phyloP scores from a whole-genome alignment of 2,329 filamentous ascomycete species.

The Harringtonia aguacate region DNA sequence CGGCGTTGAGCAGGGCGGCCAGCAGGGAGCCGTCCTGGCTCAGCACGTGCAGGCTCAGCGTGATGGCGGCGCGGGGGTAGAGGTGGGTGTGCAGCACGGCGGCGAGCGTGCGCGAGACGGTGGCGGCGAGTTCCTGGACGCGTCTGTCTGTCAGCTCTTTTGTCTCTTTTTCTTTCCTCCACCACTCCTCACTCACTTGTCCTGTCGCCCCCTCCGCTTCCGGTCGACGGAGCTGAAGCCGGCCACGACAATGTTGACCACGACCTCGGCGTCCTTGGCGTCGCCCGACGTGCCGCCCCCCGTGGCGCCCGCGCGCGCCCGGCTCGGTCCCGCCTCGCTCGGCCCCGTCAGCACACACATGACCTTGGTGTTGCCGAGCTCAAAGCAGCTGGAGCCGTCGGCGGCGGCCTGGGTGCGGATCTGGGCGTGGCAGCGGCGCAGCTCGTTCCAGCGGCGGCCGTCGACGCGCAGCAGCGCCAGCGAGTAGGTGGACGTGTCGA shows the following conservation, averaged over 20 bases:
- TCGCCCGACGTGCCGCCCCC: slow-evolving; percentile 18
- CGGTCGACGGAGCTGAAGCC: slow-evolving; percentile 84
- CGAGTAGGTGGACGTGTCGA: slow-evolving; percentile 87
- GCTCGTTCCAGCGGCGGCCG: slow-evolving; percentile 91
- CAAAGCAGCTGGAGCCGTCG: slow-evolving; percentile 86
- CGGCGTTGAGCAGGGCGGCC: slow-evolving; percentile 81
- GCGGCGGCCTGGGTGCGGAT: slow-evolving; percentile 87
- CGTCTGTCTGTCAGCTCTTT: slow-evolving; percentile 45
- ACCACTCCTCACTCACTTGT: slow-evolving; percentile 77
- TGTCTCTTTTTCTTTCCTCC: too few relatives aligned
- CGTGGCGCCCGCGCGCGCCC: slow-evolving; percentile 21
- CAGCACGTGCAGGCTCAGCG: slow-evolving; percentile 75
- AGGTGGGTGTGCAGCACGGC: slow-evolving; percentile 74
- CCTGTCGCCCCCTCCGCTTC: slow-evolving; percentile 61
- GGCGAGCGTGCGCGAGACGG: slow-evolving; percentile 66
- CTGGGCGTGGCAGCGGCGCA: slow-evolving; percentile 77
- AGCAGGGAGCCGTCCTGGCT: slow-evolving; percentile 85
- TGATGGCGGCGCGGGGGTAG: slow-evolving; percentile 80
- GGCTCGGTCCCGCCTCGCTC: slow-evolving; percentile 46
- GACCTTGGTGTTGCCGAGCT: slow-evolving; percentile 96
- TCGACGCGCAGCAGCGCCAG: slow-evolving; percentile 76
- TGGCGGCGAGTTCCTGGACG: slow-evolving; percentile 69
- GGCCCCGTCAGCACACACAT: slow-evolving; percentile 88
- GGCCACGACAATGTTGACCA: slow-evolving; percentile 74
- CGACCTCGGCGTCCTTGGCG: slow-evolving; percentile 52